A percentile compares a stretch with the other conserved stretches of the same genome.
Evolutionary conservation across 805 yeast genomes (phyloP).

Genomic region (Metschnikowia matae): DNA sequence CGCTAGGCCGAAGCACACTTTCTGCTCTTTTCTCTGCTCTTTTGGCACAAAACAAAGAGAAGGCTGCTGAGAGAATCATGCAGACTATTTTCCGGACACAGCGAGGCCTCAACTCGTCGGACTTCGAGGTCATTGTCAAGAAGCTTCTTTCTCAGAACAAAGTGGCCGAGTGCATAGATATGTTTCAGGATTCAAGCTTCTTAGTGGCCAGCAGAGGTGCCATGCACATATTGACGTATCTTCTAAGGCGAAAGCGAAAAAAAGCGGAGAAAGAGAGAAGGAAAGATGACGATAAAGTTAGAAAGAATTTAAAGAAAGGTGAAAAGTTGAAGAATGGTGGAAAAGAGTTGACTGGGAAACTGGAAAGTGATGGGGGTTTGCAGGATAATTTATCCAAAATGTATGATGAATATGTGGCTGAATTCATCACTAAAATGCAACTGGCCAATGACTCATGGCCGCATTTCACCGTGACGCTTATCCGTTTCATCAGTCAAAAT

Average conservation of each 20-base stretch:
- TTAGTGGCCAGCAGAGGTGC: slow-evolving; percentile 24
- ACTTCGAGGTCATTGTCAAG: slow-evolving; percentile 24
- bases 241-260: background rate
- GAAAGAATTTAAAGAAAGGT: too few species aligned
- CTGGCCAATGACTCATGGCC: slow-evolving; percentile 1
- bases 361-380: too few species aligned
- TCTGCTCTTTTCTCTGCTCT: slow-evolving; percentile 31
- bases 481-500: slow-evolving; percentile 16
- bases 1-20: slow-evolving; percentile 30
- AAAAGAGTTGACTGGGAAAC: too few species aligned
- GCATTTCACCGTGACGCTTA: slow-evolving; percentile 18
- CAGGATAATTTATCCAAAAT: background rate
- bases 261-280: background rate
- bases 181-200: slow-evolving; percentile 20
- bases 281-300: background rate
- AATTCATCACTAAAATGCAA: slow-evolving; percentile 3
- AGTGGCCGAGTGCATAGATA: slow-evolving; percentile 21
- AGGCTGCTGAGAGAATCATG: slow-evolving; percentile 27
- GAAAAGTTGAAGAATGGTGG: too few species aligned
- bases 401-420: slow-evolving; percentile 3
- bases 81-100: slow-evolving; percentile 27
- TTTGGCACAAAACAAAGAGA: slow-evolving; percentile 23
- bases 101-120: slow-evolving; percentile 24
- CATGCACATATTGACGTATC: slow-evolving; percentile 8
- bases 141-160: slow-evolving; percentile 26